phyloP scores from a whole-genome alignment of 345 rosid species.

The Streptanthus diversifolius region DNA sequence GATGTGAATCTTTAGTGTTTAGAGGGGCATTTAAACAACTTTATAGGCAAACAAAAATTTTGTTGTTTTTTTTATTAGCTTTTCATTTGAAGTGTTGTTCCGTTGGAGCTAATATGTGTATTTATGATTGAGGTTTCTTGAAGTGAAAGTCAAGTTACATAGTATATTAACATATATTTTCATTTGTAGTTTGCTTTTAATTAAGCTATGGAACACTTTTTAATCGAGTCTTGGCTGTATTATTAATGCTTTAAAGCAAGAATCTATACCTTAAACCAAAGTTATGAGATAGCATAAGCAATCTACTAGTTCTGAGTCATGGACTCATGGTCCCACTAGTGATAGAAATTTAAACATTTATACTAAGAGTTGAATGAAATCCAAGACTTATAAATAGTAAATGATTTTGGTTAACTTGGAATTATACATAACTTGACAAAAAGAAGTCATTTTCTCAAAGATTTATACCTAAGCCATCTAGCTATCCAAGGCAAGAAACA shows the following conservation, averaged over 20 bases:
- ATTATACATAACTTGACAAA: not conserved
- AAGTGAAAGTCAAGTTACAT: slow-evolving; percentile 23
- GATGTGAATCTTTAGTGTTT: not conserved
- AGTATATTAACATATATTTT: not conserved
- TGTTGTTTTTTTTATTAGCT: not conserved
- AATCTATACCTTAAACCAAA: slow-evolving; percentile 22
- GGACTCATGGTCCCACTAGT: slow-evolving; percentile 6
- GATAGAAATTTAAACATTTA: not conserved
- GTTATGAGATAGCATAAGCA: slow-evolving; percentile 7
- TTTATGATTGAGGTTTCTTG: slow-evolving; percentile 29
- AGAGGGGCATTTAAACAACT: not conserved
- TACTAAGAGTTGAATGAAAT: not conserved
- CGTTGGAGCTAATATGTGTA: slow-evolving; percentile 16
- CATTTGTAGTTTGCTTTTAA: slow-evolving; percentile 22
- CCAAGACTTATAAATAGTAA: not conserved
- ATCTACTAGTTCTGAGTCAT: slow-evolving; percentile 6
- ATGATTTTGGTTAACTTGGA: slow-evolving; percentile 10
- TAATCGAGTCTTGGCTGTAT: not conserved
- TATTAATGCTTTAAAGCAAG: slow-evolving; percentile 29
- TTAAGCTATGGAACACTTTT: slow-evolving; percentile 1
- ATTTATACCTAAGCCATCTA: slow-evolving; percentile 3
- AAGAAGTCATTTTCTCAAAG: not conserved
- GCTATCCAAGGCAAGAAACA: slow-evolving; percentile 10
- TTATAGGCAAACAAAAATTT: not conserved
- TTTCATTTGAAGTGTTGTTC: not conserved